A percentile compares a stretch with the other conserved stretches of the same genome.
Conservation (phyloP, 2,329 filamentous ascomycete species). For the Aspergillus tanneri region DNA sequence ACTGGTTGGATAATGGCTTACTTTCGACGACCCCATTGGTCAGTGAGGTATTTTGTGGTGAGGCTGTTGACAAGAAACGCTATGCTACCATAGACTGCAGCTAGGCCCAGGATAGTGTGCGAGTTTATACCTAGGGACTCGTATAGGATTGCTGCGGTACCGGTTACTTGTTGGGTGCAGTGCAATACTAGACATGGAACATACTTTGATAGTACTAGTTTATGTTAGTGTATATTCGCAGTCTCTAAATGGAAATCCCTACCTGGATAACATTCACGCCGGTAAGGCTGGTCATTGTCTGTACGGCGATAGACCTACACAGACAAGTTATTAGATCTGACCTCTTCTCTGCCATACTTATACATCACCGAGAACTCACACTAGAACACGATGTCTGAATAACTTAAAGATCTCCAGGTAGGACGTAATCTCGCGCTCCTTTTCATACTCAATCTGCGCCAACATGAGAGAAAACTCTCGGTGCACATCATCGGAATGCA, state of each 20-base stretch:
- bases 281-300: constrained; percentile 58
- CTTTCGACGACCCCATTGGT: constrained; percentile 61
- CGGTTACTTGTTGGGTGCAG: constrained; percentile 15
- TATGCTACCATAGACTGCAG: constrained; percentile 55
- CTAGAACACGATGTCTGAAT: constrained; percentile 53
- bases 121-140: constrained; percentile 54
- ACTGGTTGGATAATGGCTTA: constrained; percentile 21
- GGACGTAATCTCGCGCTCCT: constrained; percentile 55
- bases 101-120: constrained; percentile 53
- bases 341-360: no score
- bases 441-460: constrained; percentile 57
- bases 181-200: constrained; percentile 23
- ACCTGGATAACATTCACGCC: constrained; percentile 59
- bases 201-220: constrained; percentile 36
- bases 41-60: constrained; percentile 54
- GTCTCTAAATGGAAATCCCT: constrained; percentile 6
- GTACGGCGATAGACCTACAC: constrained; percentile 52
- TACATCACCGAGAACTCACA: constrained; percentile 32
- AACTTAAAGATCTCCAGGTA: constrained; percentile 54
- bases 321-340: constrained; percentile 15
- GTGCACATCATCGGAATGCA: constrained; percentile 45
- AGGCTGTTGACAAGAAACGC: constrained; percentile 53
- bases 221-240: background rate
- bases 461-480: constrained; percentile 57
- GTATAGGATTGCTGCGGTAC: constrained; percentile 51